Evolutionary conservation across 805 yeast genomes (phyloP), one percentile per base, ranked within the genome.

Genomic region (Lachancea lanzarotensis): DNA sequence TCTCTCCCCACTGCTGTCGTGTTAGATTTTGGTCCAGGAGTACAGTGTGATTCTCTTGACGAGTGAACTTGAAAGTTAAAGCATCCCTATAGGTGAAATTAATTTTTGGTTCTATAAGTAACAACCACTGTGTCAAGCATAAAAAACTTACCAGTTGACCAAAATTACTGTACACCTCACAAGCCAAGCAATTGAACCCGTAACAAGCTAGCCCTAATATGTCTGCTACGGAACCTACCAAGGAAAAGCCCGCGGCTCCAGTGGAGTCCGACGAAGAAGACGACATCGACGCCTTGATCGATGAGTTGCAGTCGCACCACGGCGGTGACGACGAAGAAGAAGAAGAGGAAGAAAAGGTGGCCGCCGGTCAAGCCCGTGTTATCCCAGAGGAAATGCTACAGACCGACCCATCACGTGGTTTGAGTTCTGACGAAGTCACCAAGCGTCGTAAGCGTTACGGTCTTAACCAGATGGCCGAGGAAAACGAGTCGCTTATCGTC

Each of bases 391-490:
- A 84, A 63, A 70, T 84, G 55, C 75, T 87, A 60, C 82, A 84
- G 69, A 87, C 96, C 51, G 86, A 83, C 73, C 89, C 90, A 43
- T 65, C 79, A 42, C 65, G 65, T 57, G 96, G 96, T 79, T 77
- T 87, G 62, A 66, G 82, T 50, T 70, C 79, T 49, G 95, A 83
- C 38, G 95, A 87, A 68, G 95, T 85, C 48, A 45, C 68, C 63
- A 81, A 74, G 68, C 82, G 96, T 77, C 79, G 95, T 74, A 86
- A 85, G 85, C 85, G 82, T 79, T 87, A 70, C 64, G 96, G 96
- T 76, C 72, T 79, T 53, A 87, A 87, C 71, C 90, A 84, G 73
- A 84, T 87, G 95, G 80, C 85, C 55, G 95, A 87, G 73, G 95
- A 87, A 67, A 71, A 77, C 59, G 95, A 86, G 73, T 84, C 82